Base-by-base conservation (phyloP, 768 basidiomycete genomes). In the Mycena crocata region DNA sequence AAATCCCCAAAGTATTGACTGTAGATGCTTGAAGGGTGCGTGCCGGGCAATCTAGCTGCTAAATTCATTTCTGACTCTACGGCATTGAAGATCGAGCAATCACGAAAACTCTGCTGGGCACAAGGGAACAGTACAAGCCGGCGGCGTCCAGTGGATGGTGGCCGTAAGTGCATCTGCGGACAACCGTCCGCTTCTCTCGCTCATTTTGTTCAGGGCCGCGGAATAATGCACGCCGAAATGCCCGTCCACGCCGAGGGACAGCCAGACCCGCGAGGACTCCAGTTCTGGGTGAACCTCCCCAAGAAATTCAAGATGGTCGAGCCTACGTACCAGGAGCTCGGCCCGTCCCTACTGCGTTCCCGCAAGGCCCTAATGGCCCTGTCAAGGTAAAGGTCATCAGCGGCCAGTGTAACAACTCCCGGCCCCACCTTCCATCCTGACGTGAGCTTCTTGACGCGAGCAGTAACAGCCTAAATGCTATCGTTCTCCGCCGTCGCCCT, bases 81-180 rank as follows among this genome's bases (percentile, higher is more conserved):
- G 26, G 31, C 12, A n/a, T n/a, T n/a, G 42, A 60, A 89, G 91
- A 8, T 82, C 88, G 28, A 92, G 90, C 71, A 83, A 86, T 58
- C 97, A 99, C 71, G 97, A 99, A 79, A 96, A 98, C 75, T 96
- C 94, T 26, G 90, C 89, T 2, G 96, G 94, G 1, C 93, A 96
- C 77, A 87, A 89, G 64, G 93, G 93, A 40, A 87, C 85, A 21
- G 92, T 94, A 57, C 84, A 87, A 42, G 75, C 90, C 12, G 96
- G 96, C 5, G 97, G 95, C 52, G 90, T 98, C 2, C 96, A 98
- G 74, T 98, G 96, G 94, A 97, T 97, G 96, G 90, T 77, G 35
- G 55, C 57, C 46, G 45, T 30, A 42, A 15, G 37, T 23, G 39
- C 37, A 5, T n/a, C n/a, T 24, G 21, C 30, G 49, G 50, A 39